A percentile compares a stretch with the other conserved stretches of the same genome.
Evolutionary conservation across 2,329 filamentous ascomycete species (phyloP).

Genomic region (Nemania sp.): DNA sequence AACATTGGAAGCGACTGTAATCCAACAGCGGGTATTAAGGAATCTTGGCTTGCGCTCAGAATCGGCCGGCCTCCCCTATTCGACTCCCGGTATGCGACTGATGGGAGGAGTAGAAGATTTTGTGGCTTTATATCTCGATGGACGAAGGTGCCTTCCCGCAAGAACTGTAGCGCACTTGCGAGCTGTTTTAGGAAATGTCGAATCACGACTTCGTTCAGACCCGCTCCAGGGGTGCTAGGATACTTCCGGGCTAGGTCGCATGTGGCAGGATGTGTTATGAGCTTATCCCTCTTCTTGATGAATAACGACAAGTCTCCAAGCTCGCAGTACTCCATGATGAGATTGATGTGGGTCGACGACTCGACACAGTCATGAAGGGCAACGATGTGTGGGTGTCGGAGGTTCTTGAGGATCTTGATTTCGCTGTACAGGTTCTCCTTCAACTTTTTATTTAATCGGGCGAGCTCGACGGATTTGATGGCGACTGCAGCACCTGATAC

Average conservation of each 20-base stretch:
- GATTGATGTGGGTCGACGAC: slow-evolving; percentile 83
- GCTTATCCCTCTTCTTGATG: slow-evolving; percentile 88
- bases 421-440: slow-evolving; percentile 95
- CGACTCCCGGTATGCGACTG: slow-evolving; percentile 69
- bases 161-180: slow-evolving; percentile 85
- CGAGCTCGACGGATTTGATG: slow-evolving; percentile 93
- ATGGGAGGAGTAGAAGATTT: slow-evolving; percentile 88
- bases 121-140: slow-evolving; percentile 98
- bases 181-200: slow-evolving; percentile 97
- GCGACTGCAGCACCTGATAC: slow-evolving; percentile 82
- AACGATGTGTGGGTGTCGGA: slow-evolving; percentile 96
- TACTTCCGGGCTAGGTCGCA: slow-evolving; percentile 93
- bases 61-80: slow-evolving; percentile 68
- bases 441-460: slow-evolving; percentile 91
- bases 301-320: slow-evolving; percentile 93
- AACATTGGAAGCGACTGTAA: slow-evolving; percentile 88
- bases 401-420: slow-evolving; percentile 90
- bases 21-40: slow-evolving; percentile 79
- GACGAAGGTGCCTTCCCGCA: slow-evolving; percentile 83
- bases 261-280: slow-evolving; percentile 78
- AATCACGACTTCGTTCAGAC: slow-evolving; percentile 95
- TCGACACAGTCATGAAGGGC: slow-evolving; percentile 94
- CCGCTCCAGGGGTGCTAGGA: slow-evolving; percentile 78
- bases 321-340: slow-evolving; percentile 98
- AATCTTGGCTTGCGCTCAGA: slow-evolving; percentile 76